Evolutionary conservation across 1,284 basidiomycete species (phyloP).

Genomic region (Moesziomyces parantarcticus): DNA sequence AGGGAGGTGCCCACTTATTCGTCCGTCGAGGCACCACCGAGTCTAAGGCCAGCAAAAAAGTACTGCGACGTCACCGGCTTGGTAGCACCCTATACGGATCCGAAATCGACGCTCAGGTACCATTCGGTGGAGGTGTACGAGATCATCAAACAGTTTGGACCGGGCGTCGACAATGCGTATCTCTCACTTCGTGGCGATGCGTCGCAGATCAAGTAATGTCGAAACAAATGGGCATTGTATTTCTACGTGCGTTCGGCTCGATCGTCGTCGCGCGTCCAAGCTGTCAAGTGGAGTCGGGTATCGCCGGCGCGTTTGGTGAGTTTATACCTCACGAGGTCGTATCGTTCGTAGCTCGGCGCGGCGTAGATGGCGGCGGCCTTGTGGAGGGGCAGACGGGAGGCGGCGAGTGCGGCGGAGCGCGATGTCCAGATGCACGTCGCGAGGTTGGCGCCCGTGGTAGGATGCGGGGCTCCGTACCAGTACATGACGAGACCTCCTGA

Average conservation of each 20-base stretch:
- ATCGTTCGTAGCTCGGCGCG: conserved; percentile 45
- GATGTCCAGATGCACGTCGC: conserved; percentile 64
- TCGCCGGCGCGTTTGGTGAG: conserved; percentile 40
- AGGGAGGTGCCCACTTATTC: conserved; percentile 69
- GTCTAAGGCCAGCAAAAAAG: conserved; percentile 78
- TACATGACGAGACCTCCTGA: conserved; percentile 60
- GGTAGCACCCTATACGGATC: conserved; percentile 86
- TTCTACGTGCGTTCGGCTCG: conserved; percentile 2
- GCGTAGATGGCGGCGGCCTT: conserved; percentile 44
- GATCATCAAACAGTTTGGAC: conserved; percentile 77
- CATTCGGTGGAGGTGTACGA: conserved; percentile 88
- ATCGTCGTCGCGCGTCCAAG: conserved; percentile 41
- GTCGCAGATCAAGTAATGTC: conserved; percentile 55
- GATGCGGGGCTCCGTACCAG: conserved; percentile 59
- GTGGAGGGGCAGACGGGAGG: conserved; percentile 46
- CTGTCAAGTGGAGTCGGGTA: conserved; percentile 31
- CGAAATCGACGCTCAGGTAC: conserved; percentile 81
- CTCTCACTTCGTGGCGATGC: conserved; percentile 60
- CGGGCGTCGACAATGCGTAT: conserved; percentile 64
- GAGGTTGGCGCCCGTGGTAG: conserved; percentile 52
- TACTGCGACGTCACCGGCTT: conserved; percentile 89
- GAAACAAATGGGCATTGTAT: neutral
- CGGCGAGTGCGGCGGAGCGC: conserved; percentile 37
- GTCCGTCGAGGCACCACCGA: conserved; percentile 86
- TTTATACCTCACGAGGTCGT: conserved; percentile 53